Conservation (phyloP, 2,329 filamentous ascomycete genomes). For the Epichloe glyceriae region DNA sequence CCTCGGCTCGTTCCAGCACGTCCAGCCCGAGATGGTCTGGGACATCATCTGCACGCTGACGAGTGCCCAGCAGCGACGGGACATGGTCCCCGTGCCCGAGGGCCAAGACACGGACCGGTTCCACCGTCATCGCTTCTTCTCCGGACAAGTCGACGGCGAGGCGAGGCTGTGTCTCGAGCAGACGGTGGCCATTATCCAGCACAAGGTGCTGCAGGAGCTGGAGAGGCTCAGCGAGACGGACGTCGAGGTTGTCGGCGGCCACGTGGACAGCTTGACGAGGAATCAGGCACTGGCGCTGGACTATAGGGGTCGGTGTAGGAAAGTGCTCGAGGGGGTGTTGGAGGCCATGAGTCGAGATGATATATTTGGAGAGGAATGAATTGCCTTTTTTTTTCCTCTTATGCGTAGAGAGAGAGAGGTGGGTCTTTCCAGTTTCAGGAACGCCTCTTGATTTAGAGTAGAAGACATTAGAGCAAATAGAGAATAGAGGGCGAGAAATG, state of each 20-base stretch:
- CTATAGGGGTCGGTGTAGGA: slow-evolving; percentile 36
- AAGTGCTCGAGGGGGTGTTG: slow-evolving; percentile 33
- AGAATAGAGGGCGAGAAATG: no score
- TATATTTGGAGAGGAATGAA: slow-evolving; percentile 9
- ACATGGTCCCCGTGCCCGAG: slow-evolving; percentile 14
- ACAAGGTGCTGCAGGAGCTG: slow-evolving; percentile 30
- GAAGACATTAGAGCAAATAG: no score
- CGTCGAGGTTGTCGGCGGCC: slow-evolving; percentile 27
- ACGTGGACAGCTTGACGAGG: slow-evolving; percentile 22
- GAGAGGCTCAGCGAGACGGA: slow-evolving; percentile 34
- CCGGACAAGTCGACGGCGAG: slow-evolving; percentile 17
- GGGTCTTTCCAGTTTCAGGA: no score
- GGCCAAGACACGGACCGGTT: slow-evolving; percentile 12
- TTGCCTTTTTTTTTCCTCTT: no score
- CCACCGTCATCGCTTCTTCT: slow-evolving; percentile 17
- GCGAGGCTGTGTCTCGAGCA: slow-evolving; percentile 19
- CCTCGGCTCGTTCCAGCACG: slow-evolving; percentile 31
- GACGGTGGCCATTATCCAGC: slow-evolving; percentile 27
- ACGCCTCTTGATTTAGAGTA: no score
- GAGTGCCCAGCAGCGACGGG: slow-evolving; percentile 17
- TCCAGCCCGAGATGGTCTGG: slow-evolving; percentile 40
- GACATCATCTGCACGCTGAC: slow-evolving; percentile 31
- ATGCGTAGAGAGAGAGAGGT: no score
- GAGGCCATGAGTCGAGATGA: slow-evolving; percentile 23
- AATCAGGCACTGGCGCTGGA: slow-evolving; percentile 35